phyloP scores from a whole-genome alignment of 768 basidiomycete genomes.

The Kwoniella mangroviensis region DNA sequence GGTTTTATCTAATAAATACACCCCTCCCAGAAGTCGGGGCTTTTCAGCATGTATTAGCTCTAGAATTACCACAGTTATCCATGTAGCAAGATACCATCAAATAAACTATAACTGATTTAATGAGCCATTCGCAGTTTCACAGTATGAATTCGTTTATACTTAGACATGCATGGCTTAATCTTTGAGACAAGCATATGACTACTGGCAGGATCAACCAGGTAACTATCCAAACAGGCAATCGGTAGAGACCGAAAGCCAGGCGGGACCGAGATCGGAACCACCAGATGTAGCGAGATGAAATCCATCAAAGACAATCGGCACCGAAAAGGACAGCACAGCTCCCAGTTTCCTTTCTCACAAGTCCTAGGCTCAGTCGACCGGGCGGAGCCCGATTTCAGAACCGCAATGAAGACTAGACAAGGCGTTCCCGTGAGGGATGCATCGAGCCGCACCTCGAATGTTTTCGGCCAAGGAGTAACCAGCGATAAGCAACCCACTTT shows the following conservation, averaged over 20 bases:
- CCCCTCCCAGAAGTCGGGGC: slow-evolving; percentile 72
- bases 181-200: slow-evolving; percentile 84
- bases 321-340: slow-evolving; percentile 55
- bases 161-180: slow-evolving; percentile 83
- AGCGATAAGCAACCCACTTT: slow-evolving; percentile 60
- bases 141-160: slow-evolving; percentile 74
- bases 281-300: slow-evolving; percentile 22
- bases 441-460: slow-evolving; percentile 59
- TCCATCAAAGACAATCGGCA: background rate
- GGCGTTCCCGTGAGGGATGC: slow-evolving; percentile 37
- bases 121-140: slow-evolving; percentile 82
- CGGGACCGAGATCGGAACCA: slow-evolving; percentile 44
- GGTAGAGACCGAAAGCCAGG: slow-evolving; percentile 30
- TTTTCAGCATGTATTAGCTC: slow-evolving; percentile 75
- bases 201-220: slow-evolving; percentile 85
- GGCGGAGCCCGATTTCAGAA: slow-evolving; percentile 55
- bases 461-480: slow-evolving; percentile 58
- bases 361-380: slow-evolving; percentile 58
- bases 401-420: slow-evolving; percentile 57
- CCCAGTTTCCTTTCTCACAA: slow-evolving; percentile 63
- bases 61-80: slow-evolving; percentile 81
- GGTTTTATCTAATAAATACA: slow-evolving; percentile 77
- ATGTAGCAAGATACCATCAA: slow-evolving; percentile 76
- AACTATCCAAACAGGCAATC: slow-evolving; percentile 63
- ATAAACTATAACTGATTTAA: slow-evolving; percentile 83